Conservation (phyloP, 306 rosid genomes). For the Trifolium repens region DNA sequence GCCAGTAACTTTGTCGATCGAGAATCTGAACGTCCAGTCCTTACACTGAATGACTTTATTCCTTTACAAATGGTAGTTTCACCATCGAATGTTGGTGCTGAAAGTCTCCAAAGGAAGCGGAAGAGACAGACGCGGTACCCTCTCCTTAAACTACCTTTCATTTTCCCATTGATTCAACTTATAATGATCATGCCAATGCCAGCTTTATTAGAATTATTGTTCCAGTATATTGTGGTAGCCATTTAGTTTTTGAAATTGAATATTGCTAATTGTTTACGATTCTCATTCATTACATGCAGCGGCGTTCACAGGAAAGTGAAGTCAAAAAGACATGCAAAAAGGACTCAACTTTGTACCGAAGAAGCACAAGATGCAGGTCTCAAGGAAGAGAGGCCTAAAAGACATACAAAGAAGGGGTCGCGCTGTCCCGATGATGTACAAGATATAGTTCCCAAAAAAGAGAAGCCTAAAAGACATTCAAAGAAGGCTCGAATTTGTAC, state of each 20-base stretch:
- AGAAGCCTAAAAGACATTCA: conserved; percentile 41
- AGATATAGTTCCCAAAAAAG: conserved; percentile 45
- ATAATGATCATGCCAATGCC: conserved; percentile 29
- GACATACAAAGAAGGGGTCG: conserved; percentile 41
- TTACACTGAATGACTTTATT: conserved; percentile 65
- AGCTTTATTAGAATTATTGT: conserved; percentile 33
- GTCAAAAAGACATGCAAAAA: conserved; percentile 44
- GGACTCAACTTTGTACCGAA: conserved; percentile 34
- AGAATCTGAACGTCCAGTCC: conserved; percentile 84
- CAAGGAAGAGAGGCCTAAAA: conserved; percentile 37
- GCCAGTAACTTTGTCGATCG: conserved; percentile 83
- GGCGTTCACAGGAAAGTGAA: conserved; percentile 45
- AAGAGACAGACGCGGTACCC: conserved; percentile 59
- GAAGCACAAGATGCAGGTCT: conserved; percentile 25
- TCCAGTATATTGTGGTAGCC: conserved; percentile 3
- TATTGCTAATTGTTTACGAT: conserved; percentile 38
- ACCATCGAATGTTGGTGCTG: conserved; percentile 38
- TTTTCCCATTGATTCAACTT: conserved; percentile 17
- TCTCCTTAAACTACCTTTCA: not conserved
- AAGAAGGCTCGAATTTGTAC: conserved; percentile 42
- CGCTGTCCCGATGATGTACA: conserved; percentile 30
- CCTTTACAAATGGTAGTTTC: conserved; percentile 50
- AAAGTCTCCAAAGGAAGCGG: conserved; percentile 38
- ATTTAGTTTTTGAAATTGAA: conserved; percentile 23
- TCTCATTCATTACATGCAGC: conserved; percentile 53